Conservation (phyloP, 208 protist genomes). For the Trypanosoma melophagium region DNA sequence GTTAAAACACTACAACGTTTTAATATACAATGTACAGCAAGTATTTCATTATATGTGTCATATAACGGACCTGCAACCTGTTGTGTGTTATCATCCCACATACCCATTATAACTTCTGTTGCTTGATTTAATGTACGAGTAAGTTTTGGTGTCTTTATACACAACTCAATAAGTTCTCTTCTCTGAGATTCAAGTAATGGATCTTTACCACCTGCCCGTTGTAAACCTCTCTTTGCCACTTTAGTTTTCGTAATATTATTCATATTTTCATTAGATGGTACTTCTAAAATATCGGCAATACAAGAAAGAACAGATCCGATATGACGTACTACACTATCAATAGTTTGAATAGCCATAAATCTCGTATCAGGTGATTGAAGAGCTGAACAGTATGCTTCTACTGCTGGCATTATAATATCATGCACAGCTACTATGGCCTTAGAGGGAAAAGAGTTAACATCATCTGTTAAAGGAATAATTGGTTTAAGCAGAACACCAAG, state of each 20-base stretch:
- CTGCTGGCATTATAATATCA: slow-evolving; percentile 68
- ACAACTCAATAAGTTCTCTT: slow-evolving; percentile 24
- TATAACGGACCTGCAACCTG: slow-evolving; percentile 84
- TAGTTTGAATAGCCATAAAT: slow-evolving; percentile 90
- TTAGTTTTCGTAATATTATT: slow-evolving; percentile 1
- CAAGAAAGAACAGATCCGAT: slow-evolving; percentile 44
- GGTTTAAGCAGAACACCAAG: slow-evolving; percentile 48
- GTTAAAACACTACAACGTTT: slow-evolving; percentile 16
- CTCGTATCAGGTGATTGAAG: slow-evolving; percentile 79
- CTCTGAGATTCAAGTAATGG: neutral
- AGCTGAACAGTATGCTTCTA: slow-evolving; percentile 44
- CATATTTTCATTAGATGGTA: slow-evolving; percentile 6
- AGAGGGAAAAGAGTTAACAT: neutral
- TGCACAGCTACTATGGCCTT: slow-evolving; percentile 31
- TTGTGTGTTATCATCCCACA: slow-evolving; percentile 89
- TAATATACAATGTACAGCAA: slow-evolving; percentile 31
- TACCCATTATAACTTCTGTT: slow-evolving; percentile 76
- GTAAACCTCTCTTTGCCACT: slow-evolving; percentile 11
- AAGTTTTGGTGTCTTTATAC: slow-evolving; percentile 42
- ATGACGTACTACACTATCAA: slow-evolving; percentile 84
- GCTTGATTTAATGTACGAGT: slow-evolving; percentile 38
- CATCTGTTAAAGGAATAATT: neutral
- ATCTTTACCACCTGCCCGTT: neutral
- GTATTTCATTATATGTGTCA: slow-evolving; percentile 69
- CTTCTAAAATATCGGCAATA: slow-evolving; percentile 21